phyloP scores from a whole-genome alignment of 345 rosid species.

The Chamaenerion angustifolium region DNA sequence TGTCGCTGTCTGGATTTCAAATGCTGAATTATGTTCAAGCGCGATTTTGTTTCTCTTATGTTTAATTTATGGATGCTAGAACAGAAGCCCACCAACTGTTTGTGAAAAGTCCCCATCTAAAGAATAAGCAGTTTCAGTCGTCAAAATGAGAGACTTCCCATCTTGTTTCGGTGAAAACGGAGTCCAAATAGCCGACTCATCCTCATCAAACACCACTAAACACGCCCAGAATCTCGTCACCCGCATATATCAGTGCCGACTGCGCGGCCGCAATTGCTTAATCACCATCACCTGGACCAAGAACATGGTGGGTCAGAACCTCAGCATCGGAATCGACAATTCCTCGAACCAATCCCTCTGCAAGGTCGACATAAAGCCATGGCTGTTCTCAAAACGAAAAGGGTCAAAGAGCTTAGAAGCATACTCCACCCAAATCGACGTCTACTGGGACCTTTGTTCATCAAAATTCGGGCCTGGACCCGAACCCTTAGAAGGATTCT shows the following conservation, averaged over 20 bases:
- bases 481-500: constrained; percentile 76
- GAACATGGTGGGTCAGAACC: constrained; percentile 86
- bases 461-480: constrained; percentile 85
- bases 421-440: constrained; percentile 44
- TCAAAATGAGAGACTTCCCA: constrained; percentile 85
- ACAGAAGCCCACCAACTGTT: constrained; percentile 13
- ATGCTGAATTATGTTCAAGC: background rate
- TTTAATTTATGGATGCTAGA: constrained; percentile 19
- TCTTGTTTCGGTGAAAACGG: constrained; percentile 95
- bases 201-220: constrained; percentile 47
- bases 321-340: constrained; percentile 62
- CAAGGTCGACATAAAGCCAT: constrained; percentile 86
- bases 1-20: background rate
- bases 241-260: constrained; percentile 60
- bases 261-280: constrained; percentile 50
- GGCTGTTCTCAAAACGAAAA: constrained; percentile 85
- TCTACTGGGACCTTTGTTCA: constrained; percentile 76
- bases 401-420: constrained; percentile 81
- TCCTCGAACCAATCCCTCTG: constrained; percentile 63
- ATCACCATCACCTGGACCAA: constrained; percentile 79
- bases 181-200: constrained; percentile 71
- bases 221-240: constrained; percentile 62
- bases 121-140: background rate
- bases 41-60: constrained; percentile 1
- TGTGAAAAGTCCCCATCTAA: constrained; percentile 19